Evolutionary conservation across 1,139 yeast genomes (phyloP).

Genomic region (Candida labiduridarum): DNA sequence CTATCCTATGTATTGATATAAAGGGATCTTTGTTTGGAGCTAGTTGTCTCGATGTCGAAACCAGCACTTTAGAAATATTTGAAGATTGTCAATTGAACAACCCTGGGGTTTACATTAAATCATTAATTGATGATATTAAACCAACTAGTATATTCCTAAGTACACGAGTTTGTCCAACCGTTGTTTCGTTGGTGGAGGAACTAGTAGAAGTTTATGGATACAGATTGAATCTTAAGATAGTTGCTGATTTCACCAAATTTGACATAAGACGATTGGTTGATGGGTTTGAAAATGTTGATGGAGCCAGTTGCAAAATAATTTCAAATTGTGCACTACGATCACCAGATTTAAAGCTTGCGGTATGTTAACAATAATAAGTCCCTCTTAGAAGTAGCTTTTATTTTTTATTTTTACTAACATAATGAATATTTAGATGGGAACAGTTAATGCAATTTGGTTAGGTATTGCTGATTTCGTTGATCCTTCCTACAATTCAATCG

Average conservation of each 20-base stretch:
- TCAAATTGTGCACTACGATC: conserved; percentile 9
- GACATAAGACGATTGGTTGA: conserved; percentile 6
- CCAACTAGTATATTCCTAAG: conserved; percentile 13
- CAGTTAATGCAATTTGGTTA: conserved; percentile 12
- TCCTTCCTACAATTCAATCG: conserved; percentile 1
- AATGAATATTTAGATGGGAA: conserved; percentile 9
- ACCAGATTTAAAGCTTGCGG: conserved; percentile 7
- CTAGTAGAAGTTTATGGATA: conserved; percentile 5
- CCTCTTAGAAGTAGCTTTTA: not conserved
- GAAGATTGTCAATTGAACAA: conserved; percentile 14
- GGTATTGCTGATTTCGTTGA: conserved; percentile 10
- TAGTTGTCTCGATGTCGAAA: conserved; percentile 11
- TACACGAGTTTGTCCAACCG: conserved; percentile 10
- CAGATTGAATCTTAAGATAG: conserved; percentile 10
- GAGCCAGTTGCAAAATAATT: conserved; percentile 3
- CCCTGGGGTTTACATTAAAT: conserved; percentile 12
- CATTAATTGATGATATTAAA: conserved; percentile 14
- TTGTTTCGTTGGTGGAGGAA: conserved; percentile 8
- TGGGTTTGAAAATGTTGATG: conserved; percentile 7
- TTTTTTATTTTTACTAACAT: not conserved
- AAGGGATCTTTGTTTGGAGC: conserved; percentile 12
- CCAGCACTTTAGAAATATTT: conserved; percentile 8
- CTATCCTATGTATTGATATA: conserved; percentile 12
- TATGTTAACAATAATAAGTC: conserved; percentile 6
- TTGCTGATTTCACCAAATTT: conserved; percentile 14